phyloP scores from a whole-genome alignment of 805 yeast genomes.

The Maudiozyma saulgeensis region DNA sequence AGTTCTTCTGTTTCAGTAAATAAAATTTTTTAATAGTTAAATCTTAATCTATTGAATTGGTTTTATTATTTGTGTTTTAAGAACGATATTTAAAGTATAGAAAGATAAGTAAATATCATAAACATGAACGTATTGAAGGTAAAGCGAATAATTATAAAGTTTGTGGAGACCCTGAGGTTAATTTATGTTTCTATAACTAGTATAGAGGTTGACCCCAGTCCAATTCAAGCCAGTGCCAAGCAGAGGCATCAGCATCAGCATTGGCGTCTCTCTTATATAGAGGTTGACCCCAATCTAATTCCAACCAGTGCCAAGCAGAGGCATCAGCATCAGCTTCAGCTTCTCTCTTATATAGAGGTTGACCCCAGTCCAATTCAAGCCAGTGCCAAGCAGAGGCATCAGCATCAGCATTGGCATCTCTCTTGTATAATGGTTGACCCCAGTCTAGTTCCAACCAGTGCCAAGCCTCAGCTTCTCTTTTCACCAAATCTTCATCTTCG shows the following conservation, averaged over 20 bases:
- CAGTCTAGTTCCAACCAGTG: conserved; percentile 19
- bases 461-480: conserved; percentile 28
- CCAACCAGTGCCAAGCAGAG: conserved; percentile 22
- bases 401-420: conserved; percentile 19
- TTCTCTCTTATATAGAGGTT: conserved; percentile 22
- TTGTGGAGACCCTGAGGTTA: background rate
- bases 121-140: background rate
- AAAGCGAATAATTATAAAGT: background rate
- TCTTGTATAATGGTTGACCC: conserved; percentile 24
- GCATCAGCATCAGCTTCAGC: conserved; percentile 20
- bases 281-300: conserved; percentile 20
- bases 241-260: conserved; percentile 17
- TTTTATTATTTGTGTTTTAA: too few species aligned
- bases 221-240: conserved; percentile 23
- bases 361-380: conserved; percentile 17
- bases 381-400: conserved; percentile 21
- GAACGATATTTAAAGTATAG: background rate
- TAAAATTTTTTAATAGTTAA: too few species aligned
- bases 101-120: background rate
- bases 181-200: background rate
- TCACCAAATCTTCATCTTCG: conserved; percentile 6
- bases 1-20: too few species aligned
- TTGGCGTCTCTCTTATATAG: conserved; percentile 24
- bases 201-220: conserved; percentile 23
- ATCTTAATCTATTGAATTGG: too few species aligned